phyloP scores from a whole-genome alignment of 208 protist species.

The Herpetomonas samuelpessoai region DNA sequence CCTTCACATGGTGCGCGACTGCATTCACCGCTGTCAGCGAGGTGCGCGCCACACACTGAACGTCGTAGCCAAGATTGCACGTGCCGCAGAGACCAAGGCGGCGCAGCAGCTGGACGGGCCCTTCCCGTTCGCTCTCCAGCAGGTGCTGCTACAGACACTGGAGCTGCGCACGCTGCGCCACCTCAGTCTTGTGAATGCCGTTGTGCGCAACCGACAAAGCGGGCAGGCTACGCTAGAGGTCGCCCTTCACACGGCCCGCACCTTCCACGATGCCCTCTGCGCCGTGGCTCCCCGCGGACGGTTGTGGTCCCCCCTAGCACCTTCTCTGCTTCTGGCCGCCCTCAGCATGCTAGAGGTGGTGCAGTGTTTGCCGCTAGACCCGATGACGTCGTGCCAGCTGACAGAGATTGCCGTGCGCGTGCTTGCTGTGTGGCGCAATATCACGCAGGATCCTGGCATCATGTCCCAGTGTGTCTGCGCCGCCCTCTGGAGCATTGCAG shows the following conservation, averaged over 20 bases:
- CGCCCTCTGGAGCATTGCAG: too few species aligned
- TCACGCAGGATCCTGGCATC: constrained; percentile 3
- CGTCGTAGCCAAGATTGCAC: too few species aligned
- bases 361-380: background rate
- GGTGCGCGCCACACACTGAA: too few species aligned
- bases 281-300: background rate
- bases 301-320: background rate
- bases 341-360: constrained; percentile 16
- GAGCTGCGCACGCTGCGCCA: constrained; percentile 29
- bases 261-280: too few species aligned
- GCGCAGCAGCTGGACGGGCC: constrained; percentile 3
- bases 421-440: background rate
- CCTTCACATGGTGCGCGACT: too few species aligned
- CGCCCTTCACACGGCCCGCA: too few species aligned
- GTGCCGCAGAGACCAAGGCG: background rate
- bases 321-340: constrained; percentile 11
- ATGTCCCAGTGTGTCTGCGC: constrained; percentile 20
- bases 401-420: constrained; percentile 14
- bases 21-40: too few species aligned
- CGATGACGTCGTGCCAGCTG: constrained; percentile 14
- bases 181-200: constrained; percentile 13
- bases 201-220: too few species aligned
- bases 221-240: too few species aligned
- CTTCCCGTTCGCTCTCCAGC: constrained; percentile 11
- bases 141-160: constrained; percentile 13